Percentiles rank a stretch among this genome's conserved stretches.
Evolutionary conservation across 2,329 filamentous ascomycete species (phyloP).

Genomic region (Aureobasidium mangrovei): DNA sequence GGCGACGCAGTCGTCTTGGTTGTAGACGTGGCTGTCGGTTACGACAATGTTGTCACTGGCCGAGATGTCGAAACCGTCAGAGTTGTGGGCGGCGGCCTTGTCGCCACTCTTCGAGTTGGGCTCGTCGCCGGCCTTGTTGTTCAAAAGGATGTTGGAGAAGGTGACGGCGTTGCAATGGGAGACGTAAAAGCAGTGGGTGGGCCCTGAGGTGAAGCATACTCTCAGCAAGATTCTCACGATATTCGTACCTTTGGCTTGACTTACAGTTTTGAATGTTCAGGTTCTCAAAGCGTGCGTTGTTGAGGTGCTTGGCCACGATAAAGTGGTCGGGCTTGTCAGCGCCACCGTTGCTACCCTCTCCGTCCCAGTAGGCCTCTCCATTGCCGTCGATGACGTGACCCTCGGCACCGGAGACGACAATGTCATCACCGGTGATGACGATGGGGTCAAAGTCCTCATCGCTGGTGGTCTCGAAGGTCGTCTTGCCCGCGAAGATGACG

Average conservation of each 20-base stretch:
- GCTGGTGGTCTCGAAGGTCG: conserved; percentile 56
- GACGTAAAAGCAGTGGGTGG: conserved; percentile 44
- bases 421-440: conserved; percentile 49
- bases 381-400: conserved; percentile 50
- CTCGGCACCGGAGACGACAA: conserved; percentile 44
- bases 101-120: background rate
- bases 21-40: conserved; percentile 20
- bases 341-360: conserved; percentile 50
- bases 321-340: conserved; percentile 58
- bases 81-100: conserved; percentile 20
- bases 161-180: conserved; percentile 36
- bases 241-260: too few relatives aligned
- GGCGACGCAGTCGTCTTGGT: conserved; percentile 25
- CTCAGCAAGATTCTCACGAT: too few relatives aligned
- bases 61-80: conserved; percentile 24
- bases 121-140: conserved; percentile 47
- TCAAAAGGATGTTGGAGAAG: conserved; percentile 45
- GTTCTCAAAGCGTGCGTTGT: conserved; percentile 41
- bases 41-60: conserved; percentile 19
- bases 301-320: conserved; percentile 35
- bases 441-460: conserved; percentile 51
- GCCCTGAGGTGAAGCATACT: conserved; percentile 18
- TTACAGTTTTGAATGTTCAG: conserved; percentile 44
- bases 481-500: conserved; percentile 54
- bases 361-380: conserved; percentile 53